A percentile compares a stretch with the other conserved stretches of the same genome.
phyloP scores from a whole-genome alignment of 257 asterid genomes.

The Phtheirospermum japonicum region DNA sequence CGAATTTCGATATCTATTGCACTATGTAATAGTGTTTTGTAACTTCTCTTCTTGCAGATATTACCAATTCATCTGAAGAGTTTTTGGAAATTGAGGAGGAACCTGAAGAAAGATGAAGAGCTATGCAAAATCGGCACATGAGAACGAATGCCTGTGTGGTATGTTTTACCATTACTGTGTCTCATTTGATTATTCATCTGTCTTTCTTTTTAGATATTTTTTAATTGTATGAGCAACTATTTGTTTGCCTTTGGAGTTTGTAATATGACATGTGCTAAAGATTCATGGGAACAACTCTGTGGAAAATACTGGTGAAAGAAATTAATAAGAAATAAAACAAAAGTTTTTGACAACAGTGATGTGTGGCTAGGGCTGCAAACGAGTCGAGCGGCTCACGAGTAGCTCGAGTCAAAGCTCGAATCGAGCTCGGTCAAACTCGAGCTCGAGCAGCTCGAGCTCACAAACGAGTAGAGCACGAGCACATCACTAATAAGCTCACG shows the following conservation, averaged over 20 bases:
- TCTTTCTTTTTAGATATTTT: background rate
- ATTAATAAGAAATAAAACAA: background rate
- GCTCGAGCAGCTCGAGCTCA: no score
- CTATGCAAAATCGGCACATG: slow-evolving; percentile 54
- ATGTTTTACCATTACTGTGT: slow-evolving; percentile 10
- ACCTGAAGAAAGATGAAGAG: slow-evolving; percentile 62
- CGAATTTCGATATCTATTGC: no score
- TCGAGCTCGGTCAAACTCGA: no score
- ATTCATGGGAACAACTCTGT: no score
- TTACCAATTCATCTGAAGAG: slow-evolving; percentile 46
- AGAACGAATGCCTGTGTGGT: slow-evolving; percentile 70
- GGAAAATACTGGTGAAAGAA: no score
- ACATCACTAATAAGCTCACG: no score
- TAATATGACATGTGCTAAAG: background rate
- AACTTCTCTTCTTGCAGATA: slow-evolving; percentile 43
- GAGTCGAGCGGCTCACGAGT: no score
- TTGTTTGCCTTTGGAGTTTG: background rate
- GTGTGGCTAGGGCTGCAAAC: no score
- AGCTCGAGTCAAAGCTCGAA: no score
- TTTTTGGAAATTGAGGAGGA: slow-evolving; percentile 63
- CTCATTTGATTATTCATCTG: background rate
- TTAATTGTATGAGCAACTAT: background rate
- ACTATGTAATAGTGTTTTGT: no score
- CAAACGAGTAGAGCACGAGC: no score
- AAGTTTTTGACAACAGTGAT: background rate